Evolutionary conservation across 2,329 filamentous ascomycete genomes (phyloP).

Genomic region (Mariannaea sp.): DNA sequence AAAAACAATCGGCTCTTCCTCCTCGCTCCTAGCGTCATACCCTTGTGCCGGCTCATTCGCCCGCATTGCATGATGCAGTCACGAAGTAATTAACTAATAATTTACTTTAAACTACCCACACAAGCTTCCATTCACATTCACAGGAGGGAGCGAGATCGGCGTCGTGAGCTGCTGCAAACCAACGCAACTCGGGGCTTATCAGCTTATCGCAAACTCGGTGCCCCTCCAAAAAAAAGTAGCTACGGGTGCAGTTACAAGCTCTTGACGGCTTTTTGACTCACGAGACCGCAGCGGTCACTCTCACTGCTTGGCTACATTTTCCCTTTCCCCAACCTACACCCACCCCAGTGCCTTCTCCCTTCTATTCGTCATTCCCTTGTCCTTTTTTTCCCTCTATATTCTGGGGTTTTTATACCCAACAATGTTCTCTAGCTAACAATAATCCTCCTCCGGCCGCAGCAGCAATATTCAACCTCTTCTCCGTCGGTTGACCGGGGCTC

Average conservation of each 20-base stretch:
- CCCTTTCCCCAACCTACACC: background rate
- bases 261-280: slow-evolving; percentile 25
- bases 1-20: background rate
- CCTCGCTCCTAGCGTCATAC: background rate
- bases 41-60: slow-evolving; percentile 7
- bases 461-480: slow-evolving; percentile 13
- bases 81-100: too few relatives aligned
- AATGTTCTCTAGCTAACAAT: slow-evolving; percentile 34
- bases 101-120: background rate
- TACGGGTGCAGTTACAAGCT: slow-evolving; percentile 15
- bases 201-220: slow-evolving; percentile 32
- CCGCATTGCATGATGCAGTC: too few relatives aligned
- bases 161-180: background rate
- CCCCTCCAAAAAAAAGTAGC: slow-evolving; percentile 7
- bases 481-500: slow-evolving; percentile 27
- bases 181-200: slow-evolving; percentile 30
- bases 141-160: slow-evolving; percentile 35
- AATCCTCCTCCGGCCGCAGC: slow-evolving; percentile 28
- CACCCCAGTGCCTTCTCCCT: background rate
- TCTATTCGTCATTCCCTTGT: background rate
- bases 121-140: background rate
- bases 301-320: background rate
- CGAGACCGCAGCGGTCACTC: slow-evolving; percentile 12
- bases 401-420: slow-evolving; percentile 6
- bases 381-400: background rate